Evolutionary conservation across 2,329 filamentous ascomycete genomes (phyloP).

Genomic region (Ascochyta lentis): DNA sequence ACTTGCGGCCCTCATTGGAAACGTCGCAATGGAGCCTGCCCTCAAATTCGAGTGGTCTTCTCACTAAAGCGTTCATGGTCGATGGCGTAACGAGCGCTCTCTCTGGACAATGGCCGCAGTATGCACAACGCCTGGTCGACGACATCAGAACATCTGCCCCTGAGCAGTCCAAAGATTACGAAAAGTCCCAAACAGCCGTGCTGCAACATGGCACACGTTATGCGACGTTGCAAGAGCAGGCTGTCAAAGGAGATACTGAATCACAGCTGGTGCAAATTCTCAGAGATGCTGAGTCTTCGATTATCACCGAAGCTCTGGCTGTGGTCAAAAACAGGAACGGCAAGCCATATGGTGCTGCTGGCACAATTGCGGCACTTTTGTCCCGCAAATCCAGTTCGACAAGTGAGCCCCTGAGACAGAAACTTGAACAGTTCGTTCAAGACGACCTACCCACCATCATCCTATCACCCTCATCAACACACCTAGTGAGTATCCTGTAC

Average conservation of each 20-base stretch:
- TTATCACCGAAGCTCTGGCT: slow-evolving; percentile 59
- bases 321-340: slow-evolving; percentile 63
- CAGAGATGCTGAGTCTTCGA: slow-evolving; percentile 47
- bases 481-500: slow-evolving; percentile 71
- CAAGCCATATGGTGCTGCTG: slow-evolving; percentile 71
- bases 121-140: slow-evolving; percentile 68
- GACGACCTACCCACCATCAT: slow-evolving; percentile 66
- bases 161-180: slow-evolving; percentile 79
- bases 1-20: slow-evolving; percentile 57
- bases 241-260: slow-evolving; percentile 16
- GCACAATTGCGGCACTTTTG: slow-evolving; percentile 62
- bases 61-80: slow-evolving; percentile 51
- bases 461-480: slow-evolving; percentile 70
- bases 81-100: slow-evolving; percentile 58
- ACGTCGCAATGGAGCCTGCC: slow-evolving; percentile 60
- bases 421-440: slow-evolving; percentile 56
- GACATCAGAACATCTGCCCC: slow-evolving; percentile 77
- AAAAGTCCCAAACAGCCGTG: slow-evolving; percentile 73
- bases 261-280: slow-evolving; percentile 24
- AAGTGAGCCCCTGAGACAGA: slow-evolving; percentile 51
- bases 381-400: slow-evolving; percentile 53
- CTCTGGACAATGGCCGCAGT: slow-evolving; percentile 65
- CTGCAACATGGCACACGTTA: slow-evolving; percentile 70
- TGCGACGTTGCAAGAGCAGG: slow-evolving; percentile 59
- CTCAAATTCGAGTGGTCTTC: slow-evolving; percentile 47